These are phyloP conservation scores for Esteya vermicola DNA, from an alignment of 2,329 filamentous ascomycete genomes.

Conservation along the genomic window DNA sequence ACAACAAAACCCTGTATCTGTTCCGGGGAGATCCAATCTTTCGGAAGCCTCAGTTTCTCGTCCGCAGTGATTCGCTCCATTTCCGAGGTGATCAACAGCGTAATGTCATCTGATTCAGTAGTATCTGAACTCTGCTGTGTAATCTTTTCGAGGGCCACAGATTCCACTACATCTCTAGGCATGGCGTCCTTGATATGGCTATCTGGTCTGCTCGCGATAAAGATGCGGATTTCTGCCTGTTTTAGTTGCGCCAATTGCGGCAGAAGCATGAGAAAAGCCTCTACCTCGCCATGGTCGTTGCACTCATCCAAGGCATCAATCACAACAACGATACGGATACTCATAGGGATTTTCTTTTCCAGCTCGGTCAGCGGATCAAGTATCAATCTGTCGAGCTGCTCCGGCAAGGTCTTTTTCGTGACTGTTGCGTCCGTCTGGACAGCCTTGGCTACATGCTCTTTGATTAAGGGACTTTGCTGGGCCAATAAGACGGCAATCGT, in stretches of 20 bases:
- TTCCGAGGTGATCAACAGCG: not conserved
- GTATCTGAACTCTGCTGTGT: not conserved
- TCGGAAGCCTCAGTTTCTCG: not conserved
- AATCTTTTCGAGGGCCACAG: not conserved
- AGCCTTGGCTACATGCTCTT: not conserved
- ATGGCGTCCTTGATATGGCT: not conserved
- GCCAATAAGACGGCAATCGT: not conserved
- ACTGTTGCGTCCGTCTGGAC: not conserved
- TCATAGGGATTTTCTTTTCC: not conserved
- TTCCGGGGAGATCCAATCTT: not conserved
- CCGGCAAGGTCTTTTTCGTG: not conserved
- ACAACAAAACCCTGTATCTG: not conserved
- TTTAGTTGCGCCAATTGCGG: not conserved
- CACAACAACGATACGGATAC: not conserved
- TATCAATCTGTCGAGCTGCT: not conserved
- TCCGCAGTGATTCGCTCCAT: not conserved
- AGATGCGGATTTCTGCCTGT: not conserved
- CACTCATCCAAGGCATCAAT: constrained; percentile 1
- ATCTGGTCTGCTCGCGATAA: not conserved
- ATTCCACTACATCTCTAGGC: not conserved
- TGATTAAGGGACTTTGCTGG: not conserved
- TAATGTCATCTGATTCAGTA: not conserved
- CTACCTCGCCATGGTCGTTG: not conserved
- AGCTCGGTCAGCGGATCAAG: not conserved
- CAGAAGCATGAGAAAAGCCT: not conserved